Conservation (phyloP, 2,329 filamentous ascomycete genomes). For the Sporothrix pseudoabietina region DNA sequence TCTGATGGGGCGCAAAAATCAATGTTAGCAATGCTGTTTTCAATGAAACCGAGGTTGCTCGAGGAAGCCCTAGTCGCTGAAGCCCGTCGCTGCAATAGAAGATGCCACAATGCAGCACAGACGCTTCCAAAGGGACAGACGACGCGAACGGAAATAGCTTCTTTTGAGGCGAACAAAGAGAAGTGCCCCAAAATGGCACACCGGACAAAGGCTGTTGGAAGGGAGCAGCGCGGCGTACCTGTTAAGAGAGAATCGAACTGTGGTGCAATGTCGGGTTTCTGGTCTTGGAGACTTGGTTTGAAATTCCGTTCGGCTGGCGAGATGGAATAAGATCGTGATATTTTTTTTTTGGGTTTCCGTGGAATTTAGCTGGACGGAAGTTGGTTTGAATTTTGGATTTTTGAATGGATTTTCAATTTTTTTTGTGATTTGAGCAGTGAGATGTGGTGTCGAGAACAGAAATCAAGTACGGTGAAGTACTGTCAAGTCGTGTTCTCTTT, state of each 20-base stretch:
- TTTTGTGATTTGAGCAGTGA: slow-evolving; percentile 57
- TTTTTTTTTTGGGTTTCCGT: slow-evolving; percentile 33
- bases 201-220: slow-evolving; percentile 7
- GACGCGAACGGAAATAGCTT: slow-evolving; percentile 20
- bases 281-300: not conserved
- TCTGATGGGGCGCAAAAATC: slow-evolving; percentile 30
- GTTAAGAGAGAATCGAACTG: slow-evolving; percentile 10
- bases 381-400: slow-evolving; percentile 44
- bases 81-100: too few species aligned
- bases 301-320: slow-evolving; percentile 27
- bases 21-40: slow-evolving; percentile 33
- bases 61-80: not conserved
- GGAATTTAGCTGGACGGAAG: slow-evolving; percentile 33
- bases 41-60: not conserved
- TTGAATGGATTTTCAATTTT: slow-evolving; percentile 60
- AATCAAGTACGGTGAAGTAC: slow-evolving; percentile 61
- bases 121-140: not conserved
- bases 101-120: not conserved
- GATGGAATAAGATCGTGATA: slow-evolving; percentile 25
- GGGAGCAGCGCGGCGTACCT: slow-evolving; percentile 17
- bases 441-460: slow-evolving; percentile 59
- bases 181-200: not conserved
- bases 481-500: slow-evolving; percentile 39
- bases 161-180: slow-evolving; percentile 17
- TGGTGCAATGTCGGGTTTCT: not conserved